Conservation (phyloP, 2,329 filamentous ascomycete species). For the Fusarium pseudonygamai region DNA sequence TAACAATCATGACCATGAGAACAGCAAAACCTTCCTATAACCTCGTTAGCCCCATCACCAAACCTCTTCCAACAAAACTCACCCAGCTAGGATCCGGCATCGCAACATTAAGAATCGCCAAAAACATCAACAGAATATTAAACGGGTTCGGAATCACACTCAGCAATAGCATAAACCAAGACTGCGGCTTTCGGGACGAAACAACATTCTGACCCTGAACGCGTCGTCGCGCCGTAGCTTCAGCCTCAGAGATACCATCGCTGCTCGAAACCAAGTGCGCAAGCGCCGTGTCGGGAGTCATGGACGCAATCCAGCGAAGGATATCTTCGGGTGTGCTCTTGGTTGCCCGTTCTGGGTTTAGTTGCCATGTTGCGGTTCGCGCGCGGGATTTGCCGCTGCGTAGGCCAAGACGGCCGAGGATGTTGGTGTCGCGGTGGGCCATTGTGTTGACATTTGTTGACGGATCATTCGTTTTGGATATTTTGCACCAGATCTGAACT, state of each 20-base stretch:
- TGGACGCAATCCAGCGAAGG: not conserved
- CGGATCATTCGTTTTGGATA: not conserved
- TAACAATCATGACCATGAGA: not conserved
- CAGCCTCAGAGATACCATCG: not conserved
- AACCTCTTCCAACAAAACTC: fast-evolving
- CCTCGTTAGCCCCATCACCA: not conserved
- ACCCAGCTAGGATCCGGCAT: slow-evolving; percentile 1
- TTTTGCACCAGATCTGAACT: no score
- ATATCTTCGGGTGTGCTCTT: not conserved
- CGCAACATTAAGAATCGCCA: not conserved
- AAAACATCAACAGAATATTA: not conserved
- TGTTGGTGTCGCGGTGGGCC: not conserved
- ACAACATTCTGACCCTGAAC: not conserved
- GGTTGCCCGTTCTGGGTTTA: not conserved
- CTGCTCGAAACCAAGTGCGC: not conserved
- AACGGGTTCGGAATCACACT: not conserved
- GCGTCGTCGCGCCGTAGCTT: not conserved
- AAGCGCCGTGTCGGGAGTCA: not conserved
- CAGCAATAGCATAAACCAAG: not conserved
- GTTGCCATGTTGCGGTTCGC: not conserved
- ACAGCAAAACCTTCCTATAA: not conserved
- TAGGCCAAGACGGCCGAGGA: not conserved
- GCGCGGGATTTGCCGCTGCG: not conserved
- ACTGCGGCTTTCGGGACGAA: not conserved
- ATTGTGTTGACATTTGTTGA: not conserved